A percentile compares a stretch with the other conserved stretches of the same genome.
phyloP scores from a whole-genome alignment of 768 basidiomycete genomes.

The Trametes coccinea region DNA sequence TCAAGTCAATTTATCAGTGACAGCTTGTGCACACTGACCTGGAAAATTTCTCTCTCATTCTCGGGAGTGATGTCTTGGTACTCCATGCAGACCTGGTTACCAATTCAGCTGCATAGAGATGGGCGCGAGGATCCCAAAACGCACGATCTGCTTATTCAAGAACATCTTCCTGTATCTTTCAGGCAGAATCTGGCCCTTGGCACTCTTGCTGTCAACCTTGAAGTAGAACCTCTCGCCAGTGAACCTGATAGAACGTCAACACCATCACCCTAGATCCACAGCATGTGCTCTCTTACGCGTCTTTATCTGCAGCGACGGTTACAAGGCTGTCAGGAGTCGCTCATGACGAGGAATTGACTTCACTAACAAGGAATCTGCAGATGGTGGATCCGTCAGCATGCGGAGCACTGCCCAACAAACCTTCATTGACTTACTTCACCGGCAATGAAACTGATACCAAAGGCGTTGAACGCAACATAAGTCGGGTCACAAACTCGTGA shows the following conservation, averaged over 20 bases:
- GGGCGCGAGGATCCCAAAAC: background rate
- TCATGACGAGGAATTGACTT: background rate
- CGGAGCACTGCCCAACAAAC: background rate
- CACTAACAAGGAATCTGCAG: slow-evolving; percentile 56
- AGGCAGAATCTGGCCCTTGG: slow-evolving; percentile 44
- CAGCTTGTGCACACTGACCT: slow-evolving; percentile 42
- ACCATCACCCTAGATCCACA: background rate
- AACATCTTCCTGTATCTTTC: slow-evolving; percentile 59
- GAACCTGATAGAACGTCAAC: slow-evolving; percentile 26
- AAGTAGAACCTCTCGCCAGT: slow-evolving; percentile 58
- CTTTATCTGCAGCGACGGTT: slow-evolving; percentile 37
- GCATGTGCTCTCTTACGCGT: slow-evolving; percentile 41
- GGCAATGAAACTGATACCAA: slow-evolving; percentile 56
- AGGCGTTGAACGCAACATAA: no score
- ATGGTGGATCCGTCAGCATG: background rate
- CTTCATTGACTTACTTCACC: slow-evolving; percentile 52
- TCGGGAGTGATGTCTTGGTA: slow-evolving; percentile 50
- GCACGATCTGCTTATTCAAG: slow-evolving; percentile 64
- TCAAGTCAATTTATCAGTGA: background rate
- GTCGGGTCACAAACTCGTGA: no score
- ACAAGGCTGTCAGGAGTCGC: background rate
- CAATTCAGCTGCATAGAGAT: background rate
- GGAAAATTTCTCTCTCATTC: slow-evolving; percentile 72
- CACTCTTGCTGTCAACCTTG: slow-evolving; percentile 33
- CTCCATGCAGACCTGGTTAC: slow-evolving; percentile 66